Evolutionary conservation across 129 eudicot species (phyloP).

Genomic region (sunflower (Helianthus annuus)): HanXRQr2.0-SUNRISE NC_035439.2:83368385-83368884

Average conservation of each 20-base stretch:
- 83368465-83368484: neutral
- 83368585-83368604: conserved; percentile 62
- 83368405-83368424: conserved; percentile 62
- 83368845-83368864: conserved; percentile 85
- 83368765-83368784: neutral
- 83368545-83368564: conserved; percentile 85
- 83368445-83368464: neutral
- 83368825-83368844: conserved; percentile 9
- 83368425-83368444: neutral
- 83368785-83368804: neutral
- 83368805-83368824: too few relatives aligned
- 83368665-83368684: conserved; percentile 65
- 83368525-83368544: conserved; percentile 62
- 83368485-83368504: neutral
- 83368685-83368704: conserved; percentile 43
- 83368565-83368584: conserved; percentile 71
- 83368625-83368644: conserved; percentile 81
- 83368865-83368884: conserved; percentile 82
- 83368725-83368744: conserved; percentile 69
- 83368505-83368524: neutral
- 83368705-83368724: conserved; percentile 65
- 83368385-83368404: conserved; percentile 66
- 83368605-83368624: conserved; percentile 75
- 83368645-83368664: conserved; percentile 74
- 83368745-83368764: neutral